Conservation (phyloP, 2,329 filamentous ascomycete species). For the Chaetothyriales sp. region DNA sequence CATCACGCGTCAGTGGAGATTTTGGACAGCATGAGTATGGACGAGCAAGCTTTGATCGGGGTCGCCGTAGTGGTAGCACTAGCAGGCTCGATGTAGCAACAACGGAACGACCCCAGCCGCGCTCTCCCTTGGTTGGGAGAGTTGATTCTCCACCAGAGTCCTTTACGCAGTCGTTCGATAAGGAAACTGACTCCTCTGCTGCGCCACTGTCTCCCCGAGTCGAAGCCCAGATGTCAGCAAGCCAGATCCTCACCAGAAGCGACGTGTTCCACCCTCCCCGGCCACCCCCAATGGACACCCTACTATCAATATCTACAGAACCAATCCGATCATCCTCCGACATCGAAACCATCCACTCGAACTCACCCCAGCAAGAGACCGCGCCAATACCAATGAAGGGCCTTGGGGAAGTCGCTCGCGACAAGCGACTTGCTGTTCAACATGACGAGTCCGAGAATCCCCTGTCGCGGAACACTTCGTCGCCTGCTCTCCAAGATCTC, state of each 20-base stretch:
- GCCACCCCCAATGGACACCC: constrained; percentile 30
- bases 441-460: constrained; percentile 3
- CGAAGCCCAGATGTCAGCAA: constrained; percentile 66
- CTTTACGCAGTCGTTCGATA: constrained; percentile 59
- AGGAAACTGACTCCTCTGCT: constrained; percentile 58
- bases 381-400: constrained; percentile 9
- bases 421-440: constrained; percentile 1
- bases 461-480: constrained; percentile 22
- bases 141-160: constrained; percentile 56
- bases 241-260: constrained; percentile 75
- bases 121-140: constrained; percentile 39
- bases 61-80: constrained; percentile 50
- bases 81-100: constrained; percentile 40
- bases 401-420: not conserved
- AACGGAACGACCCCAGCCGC: constrained; percentile 34
- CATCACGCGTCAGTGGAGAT: constrained; percentile 23
- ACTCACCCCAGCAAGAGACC: constrained; percentile 8
- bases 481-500: constrained; percentile 44
- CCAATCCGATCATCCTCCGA: constrained; percentile 29
- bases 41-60: constrained; percentile 25
- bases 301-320: constrained; percentile 23
- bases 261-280: constrained; percentile 78
- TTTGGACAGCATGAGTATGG: constrained; percentile 15
- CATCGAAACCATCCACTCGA: constrained; percentile 17
- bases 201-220: constrained; percentile 53